A percentile compares a stretch with the other conserved stretches of the same genome.
These are phyloP conservation scores for Phialophora verrucosa DNA, from an alignment of 2,329 filamentous ascomycete species.

Conservation along the genomic window DNA sequence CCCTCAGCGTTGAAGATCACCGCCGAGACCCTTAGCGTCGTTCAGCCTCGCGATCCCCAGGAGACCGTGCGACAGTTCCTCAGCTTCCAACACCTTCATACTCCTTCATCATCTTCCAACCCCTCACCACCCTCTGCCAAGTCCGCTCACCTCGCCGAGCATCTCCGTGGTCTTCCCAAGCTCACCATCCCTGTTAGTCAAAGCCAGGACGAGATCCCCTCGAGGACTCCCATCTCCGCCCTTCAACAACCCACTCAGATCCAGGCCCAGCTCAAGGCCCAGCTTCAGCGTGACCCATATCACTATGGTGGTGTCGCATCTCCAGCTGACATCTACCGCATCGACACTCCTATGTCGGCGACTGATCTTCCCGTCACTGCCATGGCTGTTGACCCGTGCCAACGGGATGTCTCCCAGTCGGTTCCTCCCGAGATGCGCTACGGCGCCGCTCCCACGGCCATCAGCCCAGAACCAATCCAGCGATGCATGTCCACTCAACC, in stretches of 20 bases:
- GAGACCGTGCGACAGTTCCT: constrained; percentile 94
- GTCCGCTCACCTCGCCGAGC: constrained; percentile 49
- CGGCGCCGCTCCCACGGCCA: constrained; percentile 52
- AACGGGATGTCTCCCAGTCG: constrained; percentile 82
- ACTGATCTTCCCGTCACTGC: constrained; percentile 85
- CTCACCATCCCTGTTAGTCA: constrained; percentile 60
- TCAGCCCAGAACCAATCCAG: constrained; percentile 51
- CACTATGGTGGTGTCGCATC: constrained; percentile 46
- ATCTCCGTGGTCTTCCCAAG: constrained; percentile 61
- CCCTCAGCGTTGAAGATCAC: constrained; percentile 72
- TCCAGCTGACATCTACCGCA: constrained; percentile 71
- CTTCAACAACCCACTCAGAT: constrained; percentile 38
- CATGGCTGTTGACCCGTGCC: constrained; percentile 71
- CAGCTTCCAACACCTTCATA: constrained; percentile 71
- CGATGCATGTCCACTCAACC: constrained; percentile 51
- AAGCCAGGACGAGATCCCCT: constrained; percentile 35
- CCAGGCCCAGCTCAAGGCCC: constrained; percentile 46
- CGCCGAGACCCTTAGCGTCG: constrained; percentile 71
- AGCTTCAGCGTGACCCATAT: constrained; percentile 56
- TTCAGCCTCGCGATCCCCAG: constrained; percentile 79
- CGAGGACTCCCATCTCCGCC: constrained; percentile 43
- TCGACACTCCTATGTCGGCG: constrained; percentile 87
- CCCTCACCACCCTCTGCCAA: constrained; percentile 50
- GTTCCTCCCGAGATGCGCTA: constrained; percentile 94
- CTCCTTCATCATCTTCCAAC: constrained; percentile 62